Evolutionary conservation across 371 early-diverging fungal genomes (phyloP).

Genomic region (Mucor circinelloides): DNA sequence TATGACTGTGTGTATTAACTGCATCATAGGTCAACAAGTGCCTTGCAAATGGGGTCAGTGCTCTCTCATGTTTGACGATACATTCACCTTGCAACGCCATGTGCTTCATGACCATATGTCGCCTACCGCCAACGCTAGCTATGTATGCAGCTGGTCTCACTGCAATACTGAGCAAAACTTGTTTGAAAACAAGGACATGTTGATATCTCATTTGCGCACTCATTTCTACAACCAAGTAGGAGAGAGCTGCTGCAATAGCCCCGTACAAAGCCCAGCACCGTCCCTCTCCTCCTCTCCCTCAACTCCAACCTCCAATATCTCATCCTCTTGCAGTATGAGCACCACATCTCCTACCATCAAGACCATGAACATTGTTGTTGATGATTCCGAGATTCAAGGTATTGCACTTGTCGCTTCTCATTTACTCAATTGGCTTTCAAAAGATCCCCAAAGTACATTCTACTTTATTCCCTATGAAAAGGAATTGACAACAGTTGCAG

Average conservation of each 20-base stretch:
- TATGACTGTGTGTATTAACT: neutral
- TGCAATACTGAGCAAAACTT: conserved; percentile 11
- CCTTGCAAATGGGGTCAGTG: conserved; percentile 59
- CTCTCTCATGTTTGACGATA: conserved; percentile 45
- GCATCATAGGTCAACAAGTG: conserved; percentile 19
- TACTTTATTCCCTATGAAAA: conserved; percentile 67
- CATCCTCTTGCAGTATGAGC: conserved; percentile 2
- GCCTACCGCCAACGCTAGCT: neutral
- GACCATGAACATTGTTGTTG: conserved; percentile 1
- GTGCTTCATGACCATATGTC: conserved; percentile 45
- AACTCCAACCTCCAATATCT: conserved; percentile 23
- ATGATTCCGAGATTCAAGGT: conserved; percentile 45
- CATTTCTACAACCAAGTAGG: conserved; percentile 19
- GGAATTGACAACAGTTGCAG: conserved; percentile 39
- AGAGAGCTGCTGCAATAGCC: conserved; percentile 24
- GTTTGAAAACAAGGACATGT: conserved; percentile 12
- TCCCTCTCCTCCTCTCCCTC: conserved; percentile 23
- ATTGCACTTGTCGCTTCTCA: conserved; percentile 71
- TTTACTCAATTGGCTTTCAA: conserved; percentile 68
- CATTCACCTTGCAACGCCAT: conserved; percentile 50
- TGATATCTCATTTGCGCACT: conserved; percentile 22
- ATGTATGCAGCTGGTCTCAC: conserved; percentile 8
- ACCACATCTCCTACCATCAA: neutral
- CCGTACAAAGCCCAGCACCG: conserved; percentile 15
- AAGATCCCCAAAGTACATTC: conserved; percentile 52